Conservation (phyloP, 1,284 basidiomycete genomes). For the Cutaneotrichosporon sp. region DNA sequence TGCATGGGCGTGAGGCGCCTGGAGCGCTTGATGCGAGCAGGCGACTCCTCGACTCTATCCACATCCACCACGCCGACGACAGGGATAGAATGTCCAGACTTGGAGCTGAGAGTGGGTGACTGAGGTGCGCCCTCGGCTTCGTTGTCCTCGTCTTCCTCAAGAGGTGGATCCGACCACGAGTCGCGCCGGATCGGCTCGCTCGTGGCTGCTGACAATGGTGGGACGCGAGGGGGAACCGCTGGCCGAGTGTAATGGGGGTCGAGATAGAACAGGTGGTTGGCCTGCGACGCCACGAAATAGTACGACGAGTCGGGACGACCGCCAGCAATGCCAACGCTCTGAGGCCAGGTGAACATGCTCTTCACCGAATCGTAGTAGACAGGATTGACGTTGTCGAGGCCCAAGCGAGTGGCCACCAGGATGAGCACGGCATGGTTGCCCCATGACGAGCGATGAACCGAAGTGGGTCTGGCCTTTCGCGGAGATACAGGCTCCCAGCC, state of each 20-base stretch:
- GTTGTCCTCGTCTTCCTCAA: conserved; percentile 24
- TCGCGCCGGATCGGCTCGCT: neutral
- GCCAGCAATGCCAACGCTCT: conserved; percentile 93
- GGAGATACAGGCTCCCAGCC: conserved; percentile 29
- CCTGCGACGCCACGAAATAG: conserved; percentile 93
- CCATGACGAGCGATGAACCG: conserved; percentile 57
- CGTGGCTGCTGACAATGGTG: conserved; percentile 51
- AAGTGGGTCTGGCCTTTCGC: conserved; percentile 18
- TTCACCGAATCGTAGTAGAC: conserved; percentile 93
- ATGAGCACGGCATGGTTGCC: conserved; percentile 81
- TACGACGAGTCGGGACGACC: conserved; percentile 93
- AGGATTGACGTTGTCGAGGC: conserved; percentile 89
- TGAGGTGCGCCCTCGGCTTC: conserved; percentile 6
- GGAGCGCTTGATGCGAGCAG: neutral
- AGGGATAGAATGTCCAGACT: conserved; percentile 11
- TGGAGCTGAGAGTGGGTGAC: neutral
- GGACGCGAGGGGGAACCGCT: conserved; percentile 69
- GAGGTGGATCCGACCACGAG: neutral
- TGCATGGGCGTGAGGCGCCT: conserved; percentile 8
- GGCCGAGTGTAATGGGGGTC: conserved; percentile 90
- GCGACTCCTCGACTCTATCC: conserved; percentile 26
- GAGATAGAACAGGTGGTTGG: conserved; percentile 87
- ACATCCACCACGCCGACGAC: conserved; percentile 42
- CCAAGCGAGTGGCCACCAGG: conserved; percentile 80
- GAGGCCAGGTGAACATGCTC: conserved; percentile 87